A percentile compares a stretch with the other conserved stretches of the same genome.
Evolutionary conservation across 2,329 filamentous ascomycete genomes (phyloP).

Genomic region (Lojkania enalia): DNA sequence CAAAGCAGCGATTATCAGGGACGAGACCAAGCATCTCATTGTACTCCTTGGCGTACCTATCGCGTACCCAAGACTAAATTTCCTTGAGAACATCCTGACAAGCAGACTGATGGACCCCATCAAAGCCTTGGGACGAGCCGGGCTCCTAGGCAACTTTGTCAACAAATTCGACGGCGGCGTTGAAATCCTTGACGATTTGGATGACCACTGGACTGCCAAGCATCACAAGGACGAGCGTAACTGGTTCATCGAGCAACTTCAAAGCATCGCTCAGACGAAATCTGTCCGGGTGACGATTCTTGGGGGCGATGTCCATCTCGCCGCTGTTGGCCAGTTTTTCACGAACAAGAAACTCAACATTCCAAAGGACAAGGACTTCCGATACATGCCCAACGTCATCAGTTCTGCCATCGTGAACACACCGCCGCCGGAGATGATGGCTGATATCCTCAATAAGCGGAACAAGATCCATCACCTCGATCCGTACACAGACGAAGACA

Average conservation of each 20-base stretch:
- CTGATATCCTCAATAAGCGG: conserved; percentile 88
- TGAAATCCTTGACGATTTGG: conserved; percentile 87
- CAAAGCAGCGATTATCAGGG: conserved; percentile 77
- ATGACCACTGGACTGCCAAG: conserved; percentile 97
- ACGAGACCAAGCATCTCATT: conserved; percentile 85
- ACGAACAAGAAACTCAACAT: conserved; percentile 75
- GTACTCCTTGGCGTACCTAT: conserved; percentile 77
- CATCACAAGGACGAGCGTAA: conserved; percentile 90
- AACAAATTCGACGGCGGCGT: conserved; percentile 91
- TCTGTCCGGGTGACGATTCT: conserved; percentile 90
- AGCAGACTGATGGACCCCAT: conserved; percentile 85
- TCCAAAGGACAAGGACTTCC: conserved; percentile 85
- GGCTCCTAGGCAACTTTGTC: conserved; percentile 75
- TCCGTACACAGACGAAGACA: conserved; percentile 82
- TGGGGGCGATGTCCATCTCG: conserved; percentile 91
- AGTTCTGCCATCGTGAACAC: conserved; percentile 94
- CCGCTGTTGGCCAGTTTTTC: conserved; percentile 91
- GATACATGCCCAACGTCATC: conserved; percentile 96
- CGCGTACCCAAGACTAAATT: conserved; percentile 53
- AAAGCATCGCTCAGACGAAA: conserved; percentile 90
- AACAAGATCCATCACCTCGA: conserved; percentile 74
- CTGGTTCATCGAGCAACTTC: conserved; percentile 84
- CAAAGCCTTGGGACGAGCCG: conserved; percentile 82
- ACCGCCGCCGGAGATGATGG: conserved; percentile 83
- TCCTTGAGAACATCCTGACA: conserved; percentile 71